Evolutionary conservation across 306 rosid species (phyloP).

Genomic region (Heteromeles arbutifolia): DNA sequence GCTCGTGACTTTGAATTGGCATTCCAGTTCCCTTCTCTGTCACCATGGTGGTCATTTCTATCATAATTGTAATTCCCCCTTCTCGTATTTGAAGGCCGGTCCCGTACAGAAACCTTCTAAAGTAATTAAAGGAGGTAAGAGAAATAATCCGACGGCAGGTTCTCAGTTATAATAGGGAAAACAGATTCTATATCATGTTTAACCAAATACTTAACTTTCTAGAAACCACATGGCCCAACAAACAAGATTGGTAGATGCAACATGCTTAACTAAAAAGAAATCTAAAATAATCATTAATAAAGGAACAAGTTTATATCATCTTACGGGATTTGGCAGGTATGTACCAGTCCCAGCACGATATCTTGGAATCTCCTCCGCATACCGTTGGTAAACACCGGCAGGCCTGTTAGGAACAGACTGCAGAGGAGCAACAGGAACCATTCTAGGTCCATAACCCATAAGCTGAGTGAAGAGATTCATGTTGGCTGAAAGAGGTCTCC

Average conservation of each 20-base stretch:
- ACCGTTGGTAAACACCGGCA: conserved; percentile 57
- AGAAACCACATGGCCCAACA: background rate
- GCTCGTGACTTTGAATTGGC: conserved; percentile 56
- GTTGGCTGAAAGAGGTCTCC: conserved; percentile 76
- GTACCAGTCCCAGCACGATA: conserved; percentile 95
- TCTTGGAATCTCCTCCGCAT: conserved; percentile 73
- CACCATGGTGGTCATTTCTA: conserved; percentile 71
- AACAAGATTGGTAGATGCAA: background rate
- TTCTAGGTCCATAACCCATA: conserved; percentile 59
- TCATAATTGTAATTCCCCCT: conserved; percentile 70
- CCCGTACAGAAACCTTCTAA: conserved; percentile 74
- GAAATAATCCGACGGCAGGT: background rate
- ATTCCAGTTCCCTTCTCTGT: conserved; percentile 91
- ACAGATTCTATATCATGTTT: background rate
- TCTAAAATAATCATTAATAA: background rate
- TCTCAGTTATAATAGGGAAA: background rate
- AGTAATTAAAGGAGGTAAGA: conserved; percentile 13
- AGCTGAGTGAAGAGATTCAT: conserved; percentile 47
- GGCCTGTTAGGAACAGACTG: conserved; percentile 76
- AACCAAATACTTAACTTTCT: background rate
- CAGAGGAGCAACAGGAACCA: conserved; percentile 68
- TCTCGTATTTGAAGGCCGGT: conserved; percentile 62
- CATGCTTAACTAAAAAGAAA: background rate
- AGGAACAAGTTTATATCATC: conserved; percentile 23
- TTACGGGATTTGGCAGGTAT: conserved; percentile 93